A percentile compares a stretch with the other conserved stretches of the same genome.
These are phyloP conservation scores for Anthracocystis panici-leucophaei DNA, from an alignment of 1,284 basidiomycete species.

Conservation along the genomic window DNA sequence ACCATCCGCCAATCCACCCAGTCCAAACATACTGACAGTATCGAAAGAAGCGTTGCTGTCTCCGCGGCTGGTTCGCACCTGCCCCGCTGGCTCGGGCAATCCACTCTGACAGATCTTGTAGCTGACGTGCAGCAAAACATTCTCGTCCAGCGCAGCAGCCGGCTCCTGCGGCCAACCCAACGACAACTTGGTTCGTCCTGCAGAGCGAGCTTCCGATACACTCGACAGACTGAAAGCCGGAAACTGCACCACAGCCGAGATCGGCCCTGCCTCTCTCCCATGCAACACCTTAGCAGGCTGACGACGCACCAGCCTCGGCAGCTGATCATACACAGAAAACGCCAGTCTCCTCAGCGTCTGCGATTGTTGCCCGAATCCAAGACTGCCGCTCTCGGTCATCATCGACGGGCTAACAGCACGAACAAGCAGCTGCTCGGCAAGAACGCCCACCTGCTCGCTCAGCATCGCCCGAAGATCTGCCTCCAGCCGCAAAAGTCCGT, in stretches of 20 bases:
- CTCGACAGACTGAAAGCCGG: conserved; percentile 46
- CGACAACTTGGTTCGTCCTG: conserved; percentile 15
- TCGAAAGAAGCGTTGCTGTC: conserved; percentile 2
- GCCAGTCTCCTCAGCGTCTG: conserved; percentile 32
- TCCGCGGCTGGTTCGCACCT: background rate
- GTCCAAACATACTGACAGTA: conserved; percentile 1
- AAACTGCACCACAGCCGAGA: conserved; percentile 46
- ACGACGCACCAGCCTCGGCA: conserved; percentile 37
- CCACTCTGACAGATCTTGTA: conserved; percentile 26
- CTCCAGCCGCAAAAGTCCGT: conserved; percentile 43
- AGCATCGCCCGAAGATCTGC: conserved; percentile 39
- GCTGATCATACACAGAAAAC: conserved; percentile 53
- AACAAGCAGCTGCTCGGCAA: conserved; percentile 47
- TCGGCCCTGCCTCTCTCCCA: conserved; percentile 28
- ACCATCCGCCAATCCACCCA: conserved; percentile 3
- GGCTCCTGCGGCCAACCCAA: conserved; percentile 27
- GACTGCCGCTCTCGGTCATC: conserved; percentile 43
- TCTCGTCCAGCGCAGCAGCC: conserved; percentile 30
- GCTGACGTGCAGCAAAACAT: conserved; percentile 45
- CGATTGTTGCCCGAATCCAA: conserved; percentile 30
- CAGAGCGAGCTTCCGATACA: background rate
- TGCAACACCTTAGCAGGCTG: conserved; percentile 48
- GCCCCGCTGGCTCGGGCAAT: background rate
- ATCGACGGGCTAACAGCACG: conserved; percentile 36
- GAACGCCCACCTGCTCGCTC: conserved; percentile 38